Evolutionary conservation across 441 rosid genomes (phyloP), one percentile per base, ranked within the genome.

Genomic region (Croton setiger): DNA sequence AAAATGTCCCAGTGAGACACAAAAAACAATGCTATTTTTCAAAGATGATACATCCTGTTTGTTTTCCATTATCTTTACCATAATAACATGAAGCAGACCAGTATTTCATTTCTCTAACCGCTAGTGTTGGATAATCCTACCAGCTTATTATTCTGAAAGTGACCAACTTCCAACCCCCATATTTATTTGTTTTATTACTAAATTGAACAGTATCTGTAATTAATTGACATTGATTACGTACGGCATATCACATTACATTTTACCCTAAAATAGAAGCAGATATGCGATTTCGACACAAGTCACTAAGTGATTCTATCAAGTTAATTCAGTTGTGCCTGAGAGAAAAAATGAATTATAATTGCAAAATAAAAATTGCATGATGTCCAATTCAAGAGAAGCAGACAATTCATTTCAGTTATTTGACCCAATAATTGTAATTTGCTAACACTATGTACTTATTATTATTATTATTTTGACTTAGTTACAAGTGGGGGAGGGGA

Each of bases 131-230:
- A 10, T 43, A n/a, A 62, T 23, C 52, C 36, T 43, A 36, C 17
- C 4, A 43, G 10, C 65, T 15, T 27, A 31, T 63, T 17, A 64
- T 68, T 58, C 27, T 58, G 47, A 68, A 45, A 17, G 21, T 31
- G 11, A 36, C 57, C 47, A 57, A 36, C 5, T 39, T 69, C 13
- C 35, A 61, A 49, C 7, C 47, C 37, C 5, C 66, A 17, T 10
- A 51, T 15, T 15, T 9, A 21, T n/a, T 31, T 60, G 41, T 51
- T 23, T 60, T 37, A 10, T 36, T 18, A 15, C 15, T 44, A 13
- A 12, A 4, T 37, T 37, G 39, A 44, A 56, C 23, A 3, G 0
- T 5, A 3, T 15, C 60, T 14, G 11, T 44, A 64, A 51, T 14
- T 35, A 33, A 36, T 11, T 33, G 37, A 36, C 17, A 18, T 39